These are phyloP conservation scores for Calonectria multiphialidica DNA, from an alignment of 2,329 filamentous ascomycete genomes.

Conservation along the genomic window DNA sequence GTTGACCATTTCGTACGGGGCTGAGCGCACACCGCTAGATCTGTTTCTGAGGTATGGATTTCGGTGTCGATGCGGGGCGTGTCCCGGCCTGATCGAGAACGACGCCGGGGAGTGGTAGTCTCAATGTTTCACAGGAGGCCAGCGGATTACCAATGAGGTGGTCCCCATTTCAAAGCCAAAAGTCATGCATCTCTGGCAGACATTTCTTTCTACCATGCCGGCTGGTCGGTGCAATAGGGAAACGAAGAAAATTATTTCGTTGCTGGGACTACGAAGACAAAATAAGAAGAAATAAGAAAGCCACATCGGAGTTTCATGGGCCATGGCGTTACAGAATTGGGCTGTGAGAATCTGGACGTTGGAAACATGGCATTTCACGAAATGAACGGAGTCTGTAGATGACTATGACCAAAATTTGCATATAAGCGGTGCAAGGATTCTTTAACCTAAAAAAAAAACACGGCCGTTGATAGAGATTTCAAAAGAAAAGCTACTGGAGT, in stretches of 20 bases:
- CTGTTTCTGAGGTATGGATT: constrained; percentile 65
- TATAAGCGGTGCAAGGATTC: background rate
- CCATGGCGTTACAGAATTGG: background rate
- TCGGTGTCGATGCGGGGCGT: constrained; percentile 63
- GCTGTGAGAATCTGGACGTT: background rate
- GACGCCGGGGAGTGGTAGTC: constrained; percentile 33
- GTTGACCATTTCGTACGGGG: constrained; percentile 64
- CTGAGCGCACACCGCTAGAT: constrained; percentile 44
- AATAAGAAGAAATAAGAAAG: background rate
- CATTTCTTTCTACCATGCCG: too few species aligned
- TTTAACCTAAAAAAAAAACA: background rate
- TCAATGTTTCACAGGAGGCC: background rate
- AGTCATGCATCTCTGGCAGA: background rate
- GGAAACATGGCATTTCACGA: background rate
- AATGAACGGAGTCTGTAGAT: background rate
- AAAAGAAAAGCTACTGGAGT: background rate
- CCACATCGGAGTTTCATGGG: background rate
- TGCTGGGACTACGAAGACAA: background rate
- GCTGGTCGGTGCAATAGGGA: background rate
- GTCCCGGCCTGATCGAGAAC: constrained; percentile 44
- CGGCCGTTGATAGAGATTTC: background rate
- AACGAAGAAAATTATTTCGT: background rate
- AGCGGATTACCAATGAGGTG: background rate
- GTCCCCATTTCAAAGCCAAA: background rate
- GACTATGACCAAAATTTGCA: background rate